A percentile compares a stretch with the other conserved stretches of the same genome.
Conservation (phyloP, 257 asterid genomes). For the Osmanthus fragrans region DNA sequence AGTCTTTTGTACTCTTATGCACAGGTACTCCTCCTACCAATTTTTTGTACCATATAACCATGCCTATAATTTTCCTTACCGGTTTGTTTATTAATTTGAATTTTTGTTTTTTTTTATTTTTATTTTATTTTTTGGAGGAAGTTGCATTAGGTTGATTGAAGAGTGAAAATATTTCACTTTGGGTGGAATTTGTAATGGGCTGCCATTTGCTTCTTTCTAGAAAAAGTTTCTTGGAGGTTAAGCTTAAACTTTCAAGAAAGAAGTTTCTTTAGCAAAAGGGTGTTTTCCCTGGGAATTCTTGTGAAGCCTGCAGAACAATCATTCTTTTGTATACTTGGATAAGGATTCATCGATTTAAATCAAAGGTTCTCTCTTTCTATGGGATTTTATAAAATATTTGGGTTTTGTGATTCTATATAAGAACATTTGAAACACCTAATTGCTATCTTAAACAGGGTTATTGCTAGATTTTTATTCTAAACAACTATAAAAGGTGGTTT, state of each 20-base stretch:
- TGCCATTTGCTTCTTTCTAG: neutral
- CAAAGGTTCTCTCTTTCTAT: conserved; percentile 13
- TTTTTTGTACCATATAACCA: too few relatives aligned
- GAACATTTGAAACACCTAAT: conserved; percentile 3
- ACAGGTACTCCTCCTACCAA: too few relatives aligned
- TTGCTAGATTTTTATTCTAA: neutral
- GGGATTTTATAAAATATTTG: neutral
- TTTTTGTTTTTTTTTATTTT: too few relatives aligned
- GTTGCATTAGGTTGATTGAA: too few relatives aligned
- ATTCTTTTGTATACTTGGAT: conserved; percentile 13
- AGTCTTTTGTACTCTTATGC: too few relatives aligned
- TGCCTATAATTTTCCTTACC: too few relatives aligned
- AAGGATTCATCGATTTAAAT: neutral
- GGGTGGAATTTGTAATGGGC: neutral
- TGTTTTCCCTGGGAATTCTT: neutral
- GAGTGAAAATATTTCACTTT: too few relatives aligned
- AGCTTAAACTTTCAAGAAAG: conserved; percentile 6
- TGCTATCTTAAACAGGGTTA: neutral
- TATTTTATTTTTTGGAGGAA: too few relatives aligned
- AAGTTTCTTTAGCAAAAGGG: conserved; percentile 5
- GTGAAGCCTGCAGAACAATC: neutral
- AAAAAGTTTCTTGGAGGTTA: neutral
- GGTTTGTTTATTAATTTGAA: too few relatives aligned
- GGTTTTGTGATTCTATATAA: neutral
- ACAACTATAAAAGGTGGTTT: neutral